These are phyloP conservation scores for Orychophragmus violaceus DNA, from an alignment of 345 rosid species.

Conservation along the genomic window DNA sequence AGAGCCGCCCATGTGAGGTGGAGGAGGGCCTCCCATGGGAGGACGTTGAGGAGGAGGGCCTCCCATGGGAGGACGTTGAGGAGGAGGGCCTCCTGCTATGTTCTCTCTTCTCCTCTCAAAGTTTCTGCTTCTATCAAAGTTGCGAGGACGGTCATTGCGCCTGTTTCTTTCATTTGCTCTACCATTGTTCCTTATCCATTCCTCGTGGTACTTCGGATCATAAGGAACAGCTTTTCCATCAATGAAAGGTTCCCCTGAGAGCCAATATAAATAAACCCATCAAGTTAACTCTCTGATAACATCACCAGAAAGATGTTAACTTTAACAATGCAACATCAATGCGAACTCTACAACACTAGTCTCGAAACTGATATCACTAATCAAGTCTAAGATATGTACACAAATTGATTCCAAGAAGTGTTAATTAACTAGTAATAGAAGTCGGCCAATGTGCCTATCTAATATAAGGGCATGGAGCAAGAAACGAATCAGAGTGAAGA, in stretches of 20 bases:
- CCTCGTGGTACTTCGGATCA: constrained; percentile 94
- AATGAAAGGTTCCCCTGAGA: constrained; percentile 87
- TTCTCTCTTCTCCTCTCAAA: constrained; percentile 90
- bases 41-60: constrained; percentile 25
- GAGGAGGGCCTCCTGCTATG: constrained; percentile 37
- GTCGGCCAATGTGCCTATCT: neutral
- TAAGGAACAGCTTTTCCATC: constrained; percentile 94
- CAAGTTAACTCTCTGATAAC: neutral
- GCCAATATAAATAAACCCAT: neutral
- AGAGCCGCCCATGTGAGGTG: constrained; percentile 21
- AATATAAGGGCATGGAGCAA: constrained; percentile 1
- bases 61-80: constrained; percentile 33
- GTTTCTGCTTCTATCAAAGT: constrained; percentile 71
- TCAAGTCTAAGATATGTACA: neutral
- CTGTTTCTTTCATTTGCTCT: constrained; percentile 85
- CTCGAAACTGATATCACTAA: neutral
- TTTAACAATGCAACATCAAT: neutral
- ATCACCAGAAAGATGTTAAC: neutral
- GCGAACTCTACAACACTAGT: neutral
- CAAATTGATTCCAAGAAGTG: neutral
- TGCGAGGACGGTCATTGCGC: constrained; percentile 78
- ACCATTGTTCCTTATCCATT: constrained; percentile 92
- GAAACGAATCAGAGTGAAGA: neutral
- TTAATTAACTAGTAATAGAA: neutral
- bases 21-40: constrained; percentile 30